A percentile compares a stretch with the other conserved stretches of the same genome.
These are phyloP conservation scores for Rosa lucieae DNA, from an alignment of 306 rosid genomes.

Conservation along the genomic window DNA sequence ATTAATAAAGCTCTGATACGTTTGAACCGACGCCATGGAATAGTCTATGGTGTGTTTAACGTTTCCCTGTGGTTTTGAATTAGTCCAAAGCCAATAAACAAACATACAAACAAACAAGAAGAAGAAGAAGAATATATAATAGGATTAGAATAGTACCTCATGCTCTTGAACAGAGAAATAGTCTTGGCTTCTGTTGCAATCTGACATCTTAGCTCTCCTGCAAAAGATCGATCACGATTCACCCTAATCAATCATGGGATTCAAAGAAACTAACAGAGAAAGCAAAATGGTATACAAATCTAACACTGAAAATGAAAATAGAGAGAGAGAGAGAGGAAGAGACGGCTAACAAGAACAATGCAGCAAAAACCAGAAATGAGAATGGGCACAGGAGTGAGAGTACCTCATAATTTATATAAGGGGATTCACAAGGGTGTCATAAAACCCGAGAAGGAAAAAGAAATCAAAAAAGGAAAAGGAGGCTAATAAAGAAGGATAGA, in stretches of 20 bases:
- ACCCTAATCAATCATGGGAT: neutral
- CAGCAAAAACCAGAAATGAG: conserved; percentile 6
- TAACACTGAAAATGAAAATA: neutral
- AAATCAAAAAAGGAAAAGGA: neutral
- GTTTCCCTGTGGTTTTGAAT: neutral
- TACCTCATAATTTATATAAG: neutral
- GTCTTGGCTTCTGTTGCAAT: conserved; percentile 49
- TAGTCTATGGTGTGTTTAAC: neutral
- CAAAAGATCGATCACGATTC: conserved; percentile 24
- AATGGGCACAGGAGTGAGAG: conserved; percentile 9
- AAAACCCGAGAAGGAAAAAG: conserved; percentile 15
- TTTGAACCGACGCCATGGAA: conserved; percentile 15
- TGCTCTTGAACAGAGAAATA: conserved; percentile 48
- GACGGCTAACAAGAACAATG: conserved; percentile 15
- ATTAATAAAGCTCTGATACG: neutral
- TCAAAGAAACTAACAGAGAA: neutral
- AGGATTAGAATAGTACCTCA: conserved; percentile 44
- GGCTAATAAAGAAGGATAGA: neutral
- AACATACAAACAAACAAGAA: neutral
- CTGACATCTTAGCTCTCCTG: conserved; percentile 57
- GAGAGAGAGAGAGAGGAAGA: conserved; percentile 8
- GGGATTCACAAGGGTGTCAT: neutral
- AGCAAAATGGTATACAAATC: neutral
- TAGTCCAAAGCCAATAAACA: neutral
- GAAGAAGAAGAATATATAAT: neutral